Evolutionary conservation across 352 stramenopile species (phyloP), one percentile per base, ranked within the genome.

Genomic region (Aphanomyces euteiches): DNA sequence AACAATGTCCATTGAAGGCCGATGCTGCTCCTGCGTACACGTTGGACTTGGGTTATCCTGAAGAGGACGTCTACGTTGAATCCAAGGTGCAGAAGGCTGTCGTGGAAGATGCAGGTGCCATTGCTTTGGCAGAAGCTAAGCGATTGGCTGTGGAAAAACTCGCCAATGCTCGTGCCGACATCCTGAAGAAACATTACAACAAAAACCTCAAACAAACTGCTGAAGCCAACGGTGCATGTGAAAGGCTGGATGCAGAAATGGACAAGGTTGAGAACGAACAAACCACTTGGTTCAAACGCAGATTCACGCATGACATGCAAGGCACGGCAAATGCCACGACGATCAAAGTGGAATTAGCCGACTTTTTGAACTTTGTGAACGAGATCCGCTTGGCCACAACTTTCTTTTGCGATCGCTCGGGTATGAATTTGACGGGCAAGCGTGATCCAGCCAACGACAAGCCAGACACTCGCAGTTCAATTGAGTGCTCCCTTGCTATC

Each of bases 1-100:
- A 96, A 66, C 89, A 96, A 66, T 97, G 90, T 72, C 90, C 90
- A 10, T 85, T 97, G 63, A 96, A 93, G 72, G 90, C 90, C 1
- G 88, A 97, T 70, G 80, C 73, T 56, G 47, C 78, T 36, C 87
- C 87, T 38, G 69, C 82, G 8, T 97, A 97, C 67, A 79, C 79
- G 53, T 47, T 89, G 19, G 87, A 96, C 56, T 80, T 93, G 38
- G 90, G 90, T 12, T 93, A 85, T 69, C 85, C 90, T 3, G 85
- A 90, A 54, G 80, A 79, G 15, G 87, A 92, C 47, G 83, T 88
- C 28, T 95, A 93, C 76, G 80, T 90, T 72, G 76, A 92, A 56
- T 88, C 81, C 2, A 79, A 72, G 0, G 84, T 93, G 5, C 72
- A 88, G 48, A 92, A 91, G 73, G 77, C 82, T 69, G 80, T 83